Evolutionary conservation across 768 basidiomycete species (phyloP), one percentile per base, ranked within the genome.

Genomic region (Rhodotorula graminis): DNA sequence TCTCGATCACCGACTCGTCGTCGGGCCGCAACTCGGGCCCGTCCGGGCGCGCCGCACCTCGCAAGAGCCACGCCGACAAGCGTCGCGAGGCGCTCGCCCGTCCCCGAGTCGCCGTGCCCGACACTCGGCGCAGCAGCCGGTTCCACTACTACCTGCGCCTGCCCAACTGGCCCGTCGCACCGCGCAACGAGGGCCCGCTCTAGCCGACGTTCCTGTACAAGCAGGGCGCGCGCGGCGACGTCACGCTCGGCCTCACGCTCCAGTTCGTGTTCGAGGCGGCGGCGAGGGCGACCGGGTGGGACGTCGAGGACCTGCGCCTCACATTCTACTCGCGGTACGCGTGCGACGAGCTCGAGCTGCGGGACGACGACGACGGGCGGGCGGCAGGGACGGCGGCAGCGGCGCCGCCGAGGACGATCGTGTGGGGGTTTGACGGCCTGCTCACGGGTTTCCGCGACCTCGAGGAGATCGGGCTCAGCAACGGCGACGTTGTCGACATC

Each of bases 91-190:
- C 61, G 31, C 49, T 63, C 31, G n/a, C 61, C 21, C 47, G 47
- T 5, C 47, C 46, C 10, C 61, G 61, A 3, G 61, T 37, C 46
- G 21, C 49, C 19, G 21, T 63, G 33, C 67, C 67, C 16, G 15
- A 50, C 10, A n/a, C 10, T 23, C 33, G 50, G 18, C 37, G 59
- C 18, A 67, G 67, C 52, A 40, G 40, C 18, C 67, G 67, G 19
- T 61, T 61, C 40, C 52, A 52, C 60, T 50, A 61, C 21, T 61
- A 46, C n/a, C 47, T 67, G 37, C 67, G 67, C 6, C 60, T 67
- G 7, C 67, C 67, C 6, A 67, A 67, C 29, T 49, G 37, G 37
- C 67, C 67, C 12, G 5, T 31, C 60, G 50, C 59, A 23, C 67
- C 67, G 7, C 15, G 15, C 27, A 61, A 60, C 40, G 37, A 33